Evolutionary conservation across 164 flowering plant species (phyloP).

Genomic region (Cinnamomum chago): DNA sequence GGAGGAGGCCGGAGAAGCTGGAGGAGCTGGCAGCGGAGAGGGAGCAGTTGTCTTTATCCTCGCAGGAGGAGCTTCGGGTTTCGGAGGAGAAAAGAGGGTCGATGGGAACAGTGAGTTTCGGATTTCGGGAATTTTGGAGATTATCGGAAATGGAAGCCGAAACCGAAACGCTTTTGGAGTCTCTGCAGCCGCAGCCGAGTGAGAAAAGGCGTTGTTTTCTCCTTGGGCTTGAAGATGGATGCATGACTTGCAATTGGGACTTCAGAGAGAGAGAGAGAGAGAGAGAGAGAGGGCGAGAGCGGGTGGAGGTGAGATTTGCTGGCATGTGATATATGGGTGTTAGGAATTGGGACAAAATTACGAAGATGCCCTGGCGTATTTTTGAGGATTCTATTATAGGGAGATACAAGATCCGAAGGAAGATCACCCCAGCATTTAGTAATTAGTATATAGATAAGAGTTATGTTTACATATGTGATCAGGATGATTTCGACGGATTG

Average conservation of each 20-base stretch:
- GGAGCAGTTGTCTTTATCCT: conserved; percentile 1
- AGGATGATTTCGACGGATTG: no score
- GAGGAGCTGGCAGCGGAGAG: not conserved
- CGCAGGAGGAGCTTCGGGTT: conserved; percentile 9
- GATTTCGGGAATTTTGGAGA: not conserved
- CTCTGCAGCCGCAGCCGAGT: conserved; percentile 17
- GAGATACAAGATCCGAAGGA: no score
- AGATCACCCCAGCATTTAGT: no score
- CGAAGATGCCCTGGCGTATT: not conserved
- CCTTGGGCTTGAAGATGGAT: not conserved
- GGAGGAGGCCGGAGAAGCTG: conserved; percentile 17
- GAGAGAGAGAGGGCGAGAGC: not conserved
- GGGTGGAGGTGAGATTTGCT: not conserved
- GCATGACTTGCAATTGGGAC: not conserved
- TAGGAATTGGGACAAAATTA: not conserved
- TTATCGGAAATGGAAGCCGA: not conserved
- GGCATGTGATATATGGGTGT: not conserved
- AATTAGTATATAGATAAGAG: no score
- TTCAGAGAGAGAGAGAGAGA: not conserved
- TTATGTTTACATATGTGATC: no score
- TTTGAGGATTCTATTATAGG: no score
- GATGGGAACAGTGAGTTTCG: not conserved
- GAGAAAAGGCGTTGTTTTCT: conserved; percentile 11
- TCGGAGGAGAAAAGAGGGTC: conserved; percentile 8
- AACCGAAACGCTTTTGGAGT: conserved; percentile 11